phyloP scores from a whole-genome alignment of 192 early-diverging fungal species.

The Thamnidium elegans region DNA sequence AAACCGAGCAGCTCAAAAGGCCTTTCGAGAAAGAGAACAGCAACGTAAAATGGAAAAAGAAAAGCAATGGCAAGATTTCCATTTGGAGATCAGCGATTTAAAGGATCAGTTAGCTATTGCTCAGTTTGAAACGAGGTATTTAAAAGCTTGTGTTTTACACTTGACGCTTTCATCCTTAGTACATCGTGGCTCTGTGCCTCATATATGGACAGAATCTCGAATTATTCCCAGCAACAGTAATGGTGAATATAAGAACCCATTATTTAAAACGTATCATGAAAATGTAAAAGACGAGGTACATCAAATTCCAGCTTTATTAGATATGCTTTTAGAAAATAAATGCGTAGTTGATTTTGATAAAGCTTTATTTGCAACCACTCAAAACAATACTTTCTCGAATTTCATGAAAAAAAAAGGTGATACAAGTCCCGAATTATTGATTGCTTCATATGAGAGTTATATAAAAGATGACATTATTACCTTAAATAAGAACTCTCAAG shows the following conservation, averaged over 20 bases:
- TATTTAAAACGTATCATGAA: background rate
- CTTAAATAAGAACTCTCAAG: background rate
- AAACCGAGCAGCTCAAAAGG: conserved; percentile 30
- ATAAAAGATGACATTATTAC: background rate
- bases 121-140: conserved; percentile 26
- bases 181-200: conserved; percentile 12
- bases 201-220: conserved; percentile 20
- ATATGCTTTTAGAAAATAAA: conserved; percentile 10
- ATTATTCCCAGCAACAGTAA: background rate
- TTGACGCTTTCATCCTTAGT: conserved; percentile 8
- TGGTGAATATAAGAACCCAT: background rate
- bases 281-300: background rate
- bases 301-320: conserved; percentile 5
- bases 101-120: background rate
- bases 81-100: conserved; percentile 8
- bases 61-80: conserved; percentile 6
- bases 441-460: background rate
- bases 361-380: background rate
- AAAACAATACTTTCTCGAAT: background rate
- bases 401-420: background rate
- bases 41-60: conserved; percentile 22
- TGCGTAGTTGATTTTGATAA: conserved; percentile 10
- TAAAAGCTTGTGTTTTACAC: conserved; percentile 18
- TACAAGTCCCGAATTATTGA: too few species aligned
- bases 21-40: conserved; percentile 32